Evolutionary conservation across 2,329 filamentous ascomycete species (phyloP), one percentile per base, ranked within the genome.

Genomic region (Capronia epimyces): DNA sequence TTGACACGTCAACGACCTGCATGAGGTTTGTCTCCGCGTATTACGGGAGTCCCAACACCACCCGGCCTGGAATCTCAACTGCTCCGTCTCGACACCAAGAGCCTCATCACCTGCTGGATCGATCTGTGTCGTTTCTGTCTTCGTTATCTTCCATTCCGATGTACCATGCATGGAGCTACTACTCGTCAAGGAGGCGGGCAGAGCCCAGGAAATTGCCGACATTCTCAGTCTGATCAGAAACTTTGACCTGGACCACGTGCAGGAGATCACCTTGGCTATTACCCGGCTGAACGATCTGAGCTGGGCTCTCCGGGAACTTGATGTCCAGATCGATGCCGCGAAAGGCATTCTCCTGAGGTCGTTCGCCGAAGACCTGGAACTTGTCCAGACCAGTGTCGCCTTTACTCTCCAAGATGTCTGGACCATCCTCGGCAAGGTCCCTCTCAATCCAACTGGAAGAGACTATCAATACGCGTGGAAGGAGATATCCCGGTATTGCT

Each of bases 251-350:
- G 69, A 77, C 46, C 66, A 74, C 59, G 68, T 73, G 27, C 71
- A 74, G 25, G 74, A 78, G 37, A 76, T 82, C 58, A 77, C 76
- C 20, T 69, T 69, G 25, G 64, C 77, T 22, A 76, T 82, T 46
- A 71, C 75, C 48, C 71, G 78, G 53, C 69, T 82, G 20, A 80
- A 77, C 61, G 70, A 71, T 45, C 75, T 82, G 62, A 76, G 76
- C 49, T 69, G 72, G 42, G 69, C 67, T 7, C 66, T 83, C 20
- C 71, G 72, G 40, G 67, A 66, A 36, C 65, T 82, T 32, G 70
- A 77, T 36, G 67, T 68, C 43, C 64, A 71, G 22, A 64, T 75
- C 24, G 65, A 67, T 12, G 63, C 69, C 24, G 53, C 42, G 13
- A 31, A 46, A 50, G 66, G 67, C 22, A 66, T 63, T 13, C 69